phyloP scores from a whole-genome alignment of 1,139 yeast genomes.

The Candida sanyaensis region DNA sequence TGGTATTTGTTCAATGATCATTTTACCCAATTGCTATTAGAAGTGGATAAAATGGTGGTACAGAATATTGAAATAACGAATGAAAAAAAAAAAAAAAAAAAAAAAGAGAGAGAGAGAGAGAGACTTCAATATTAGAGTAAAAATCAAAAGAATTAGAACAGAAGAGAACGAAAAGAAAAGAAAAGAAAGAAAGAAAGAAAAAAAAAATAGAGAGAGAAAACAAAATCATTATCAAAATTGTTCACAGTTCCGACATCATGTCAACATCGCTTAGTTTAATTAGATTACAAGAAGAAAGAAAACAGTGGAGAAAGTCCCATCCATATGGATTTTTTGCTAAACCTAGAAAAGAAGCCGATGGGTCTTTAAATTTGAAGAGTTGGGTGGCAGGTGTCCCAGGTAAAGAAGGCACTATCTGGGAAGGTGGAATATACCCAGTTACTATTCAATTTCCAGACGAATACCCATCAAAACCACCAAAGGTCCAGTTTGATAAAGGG shows the following conservation, averaged over 20 bases:
- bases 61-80: not conserved
- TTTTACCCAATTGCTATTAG: not conserved
- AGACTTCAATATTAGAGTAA: too few relatives aligned
- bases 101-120: too few relatives aligned
- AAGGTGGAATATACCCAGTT: constrained; percentile 84
- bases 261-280: constrained; percentile 63
- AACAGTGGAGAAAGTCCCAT: constrained; percentile 98
- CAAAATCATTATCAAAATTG: not conserved
- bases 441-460: constrained; percentile 84
- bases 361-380: constrained; percentile 76
- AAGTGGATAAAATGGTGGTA: not conserved
- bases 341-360: constrained; percentile 77
- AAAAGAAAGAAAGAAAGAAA: not conserved
- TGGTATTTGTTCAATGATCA: constrained; percentile 10
- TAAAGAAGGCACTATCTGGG: constrained; percentile 83
- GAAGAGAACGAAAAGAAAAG: not conserved
- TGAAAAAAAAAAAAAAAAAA: not conserved
- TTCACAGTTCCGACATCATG: not conserved
- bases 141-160: too few relatives aligned
- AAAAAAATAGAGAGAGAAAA: not conserved
- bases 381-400: constrained; percentile 99
- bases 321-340: constrained; percentile 97
- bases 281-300: constrained; percentile 85
- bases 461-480: constrained; percentile 96
- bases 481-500: constrained; percentile 81